phyloP scores from a whole-genome alignment of 1,139 yeast species.

The Blastobotrys indianensis region DNA sequence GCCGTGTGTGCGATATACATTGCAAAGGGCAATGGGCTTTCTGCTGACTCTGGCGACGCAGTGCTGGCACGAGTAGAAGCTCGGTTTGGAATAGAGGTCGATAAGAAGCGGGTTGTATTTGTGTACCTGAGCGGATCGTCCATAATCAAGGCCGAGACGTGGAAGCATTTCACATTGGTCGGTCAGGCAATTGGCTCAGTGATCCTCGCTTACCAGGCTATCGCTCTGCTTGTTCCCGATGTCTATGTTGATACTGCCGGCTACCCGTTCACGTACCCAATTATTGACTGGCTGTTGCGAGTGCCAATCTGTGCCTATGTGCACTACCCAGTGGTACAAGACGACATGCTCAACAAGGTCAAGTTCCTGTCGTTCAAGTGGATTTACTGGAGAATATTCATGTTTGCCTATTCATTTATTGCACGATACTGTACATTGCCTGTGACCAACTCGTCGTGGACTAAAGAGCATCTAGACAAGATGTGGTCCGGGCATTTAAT shows the following conservation, averaged over 20 bases:
- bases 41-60: conserved; percentile 40
- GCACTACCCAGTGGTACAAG: conserved; percentile 88
- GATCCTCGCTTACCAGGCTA: conserved; percentile 63
- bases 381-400: conserved; percentile 65
- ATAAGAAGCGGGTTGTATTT: conserved; percentile 54
- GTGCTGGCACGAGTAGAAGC: conserved; percentile 54
- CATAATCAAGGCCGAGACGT: conserved; percentile 62
- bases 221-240: conserved; percentile 69
- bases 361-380: conserved; percentile 39
- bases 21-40: conserved; percentile 40
- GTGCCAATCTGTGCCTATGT: conserved; percentile 82
- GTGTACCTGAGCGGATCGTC: conserved; percentile 59
- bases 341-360: conserved; percentile 58
- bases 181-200: conserved; percentile 86
- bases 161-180: conserved; percentile 74
- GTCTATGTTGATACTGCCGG: conserved; percentile 96
- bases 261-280: conserved; percentile 75
- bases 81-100: conserved; percentile 62
- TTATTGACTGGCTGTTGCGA: conserved; percentile 48
- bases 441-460: conserved; percentile 89
- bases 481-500: conserved; percentile 49
- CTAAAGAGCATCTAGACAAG: conserved; percentile 59
- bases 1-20: conserved; percentile 75
- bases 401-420: conserved; percentile 50
- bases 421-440: conserved; percentile 67